Base-by-base conservation (phyloP, 2,329 filamentous ascomycete genomes). In the Laburnicola sp. region DNA sequence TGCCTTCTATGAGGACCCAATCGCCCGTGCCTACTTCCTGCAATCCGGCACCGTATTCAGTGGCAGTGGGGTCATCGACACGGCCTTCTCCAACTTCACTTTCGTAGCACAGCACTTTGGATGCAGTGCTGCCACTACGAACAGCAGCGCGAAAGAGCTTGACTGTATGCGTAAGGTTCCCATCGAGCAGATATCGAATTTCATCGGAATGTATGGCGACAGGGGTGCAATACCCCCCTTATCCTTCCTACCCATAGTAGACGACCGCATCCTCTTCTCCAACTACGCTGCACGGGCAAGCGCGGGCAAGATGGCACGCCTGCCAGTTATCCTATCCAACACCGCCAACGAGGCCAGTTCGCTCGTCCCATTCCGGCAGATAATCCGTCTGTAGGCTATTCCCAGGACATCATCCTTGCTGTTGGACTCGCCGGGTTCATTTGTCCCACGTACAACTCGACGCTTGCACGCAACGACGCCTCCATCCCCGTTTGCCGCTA, bases 1-100 rank as follows among this genome's bases (percentile, higher is more conserved):
- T 48, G 74, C 78, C 0, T 78, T 74, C 39, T 48, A 45, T 3
- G 45, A 74, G 0, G 74, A 80, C 30, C 76, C 79, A 11, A 80
- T 81, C n/a, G 72, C 71, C 26, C 59, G 68, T 4, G 76, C 68
- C 4, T 63, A 77, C 16, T 76, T 79, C 53, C 65, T 74, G 5
- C 65, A 73, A 42, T 54, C 51, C 9, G 54, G 54, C 1, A 57
- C 51, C 11, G 22, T 45, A 1, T 52, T 53, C 25, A 49, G 38
- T n/a, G 42, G 30, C 7, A 8, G n/a, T 21, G n/a, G 22, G 28
- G n/a, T 34, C n/a, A 11, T 21, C 21, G 36, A 32, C 39, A 22
- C 44, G 23, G n/a, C 41, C 2, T 50, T 42, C 48, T 47, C 53
- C 21, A 58, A 60, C 31, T 56, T 55, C 32, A 53, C 40, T 34